A percentile compares a stretch with the other conserved stretches of the same genome.
phyloP scores from a whole-genome alignment of 345 rosid genomes.

The Alliaria petiolata region DNA sequence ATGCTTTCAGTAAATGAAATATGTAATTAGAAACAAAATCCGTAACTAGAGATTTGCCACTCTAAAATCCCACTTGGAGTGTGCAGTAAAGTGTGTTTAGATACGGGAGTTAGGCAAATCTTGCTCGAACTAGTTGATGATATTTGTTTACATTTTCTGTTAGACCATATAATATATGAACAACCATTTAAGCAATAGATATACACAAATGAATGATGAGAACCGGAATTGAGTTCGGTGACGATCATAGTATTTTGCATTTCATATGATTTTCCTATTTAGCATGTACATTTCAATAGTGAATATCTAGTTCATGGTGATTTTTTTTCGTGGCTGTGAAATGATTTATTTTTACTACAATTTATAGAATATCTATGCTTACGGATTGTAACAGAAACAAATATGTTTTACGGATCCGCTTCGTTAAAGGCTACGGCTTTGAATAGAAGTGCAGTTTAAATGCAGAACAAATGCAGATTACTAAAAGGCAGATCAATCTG shows the following conservation, averaged over 20 bases:
- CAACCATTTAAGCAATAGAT: background rate
- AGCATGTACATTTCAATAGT: background rate
- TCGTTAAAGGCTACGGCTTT: too few species aligned
- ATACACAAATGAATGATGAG: too few species aligned
- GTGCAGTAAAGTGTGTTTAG: conserved; percentile 18
- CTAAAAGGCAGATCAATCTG: too few species aligned
- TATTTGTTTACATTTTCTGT: conserved; percentile 15
- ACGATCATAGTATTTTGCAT: too few species aligned
- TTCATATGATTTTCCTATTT: too few species aligned
- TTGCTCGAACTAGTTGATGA: conserved; percentile 15
- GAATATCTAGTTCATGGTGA: background rate
- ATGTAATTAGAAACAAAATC: conserved; percentile 10
- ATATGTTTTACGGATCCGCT: too few species aligned
- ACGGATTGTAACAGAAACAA: too few species aligned
- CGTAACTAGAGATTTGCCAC: conserved; percentile 16
- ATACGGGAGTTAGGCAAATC: conserved; percentile 28
- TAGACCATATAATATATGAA: background rate
- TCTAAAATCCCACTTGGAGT: conserved; percentile 23
- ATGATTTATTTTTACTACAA: too few species aligned
- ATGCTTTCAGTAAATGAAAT: background rate
- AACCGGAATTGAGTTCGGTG: too few species aligned
- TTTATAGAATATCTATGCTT: too few species aligned
- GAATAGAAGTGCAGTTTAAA: too few species aligned
- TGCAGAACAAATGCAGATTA: too few species aligned
- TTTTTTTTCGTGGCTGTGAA: background rate